A percentile compares a stretch with the other conserved stretches of the same genome.
These are phyloP conservation scores for Quercus agrifolia DNA, from an alignment of 306 rosid genomes.

Conservation along the genomic window DNA sequence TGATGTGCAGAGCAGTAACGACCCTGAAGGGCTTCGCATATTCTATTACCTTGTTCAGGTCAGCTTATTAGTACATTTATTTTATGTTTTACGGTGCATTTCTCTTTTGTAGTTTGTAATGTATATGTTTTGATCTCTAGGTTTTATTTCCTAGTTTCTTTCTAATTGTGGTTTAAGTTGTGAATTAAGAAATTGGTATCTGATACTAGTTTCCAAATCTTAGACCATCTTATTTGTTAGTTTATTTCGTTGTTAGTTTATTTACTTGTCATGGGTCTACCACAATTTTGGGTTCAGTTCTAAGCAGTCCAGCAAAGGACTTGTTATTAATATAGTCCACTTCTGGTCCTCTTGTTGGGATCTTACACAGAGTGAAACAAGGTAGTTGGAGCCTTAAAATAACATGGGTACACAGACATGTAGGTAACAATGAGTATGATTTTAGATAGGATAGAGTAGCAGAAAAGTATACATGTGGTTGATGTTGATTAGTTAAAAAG, in stretches of 20 bases:
- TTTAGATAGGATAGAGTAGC: neutral
- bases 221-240: neutral
- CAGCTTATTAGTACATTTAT: neutral
- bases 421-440: neutral
- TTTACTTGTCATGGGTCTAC: neutral
- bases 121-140: neutral
- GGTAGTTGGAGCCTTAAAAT: neutral
- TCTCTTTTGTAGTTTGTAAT: neutral
- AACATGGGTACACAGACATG: neutral
- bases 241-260: neutral
- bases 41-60: slow-evolving; percentile 99
- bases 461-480: neutral
- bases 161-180: neutral
- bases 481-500: neutral
- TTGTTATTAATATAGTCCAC: neutral
- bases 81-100: neutral
- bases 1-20: slow-evolving; percentile 96
- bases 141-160: neutral
- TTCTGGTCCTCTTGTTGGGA: neutral
- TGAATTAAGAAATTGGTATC: neutral
- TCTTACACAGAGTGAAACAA: neutral
- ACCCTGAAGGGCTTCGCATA: slow-evolving; percentile 99
- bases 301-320: neutral
- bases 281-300: neutral
- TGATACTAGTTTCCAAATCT: neutral